Conservation (phyloP, 2,329 filamentous ascomycete species). For the Colletotrichum aenigma region DNA sequence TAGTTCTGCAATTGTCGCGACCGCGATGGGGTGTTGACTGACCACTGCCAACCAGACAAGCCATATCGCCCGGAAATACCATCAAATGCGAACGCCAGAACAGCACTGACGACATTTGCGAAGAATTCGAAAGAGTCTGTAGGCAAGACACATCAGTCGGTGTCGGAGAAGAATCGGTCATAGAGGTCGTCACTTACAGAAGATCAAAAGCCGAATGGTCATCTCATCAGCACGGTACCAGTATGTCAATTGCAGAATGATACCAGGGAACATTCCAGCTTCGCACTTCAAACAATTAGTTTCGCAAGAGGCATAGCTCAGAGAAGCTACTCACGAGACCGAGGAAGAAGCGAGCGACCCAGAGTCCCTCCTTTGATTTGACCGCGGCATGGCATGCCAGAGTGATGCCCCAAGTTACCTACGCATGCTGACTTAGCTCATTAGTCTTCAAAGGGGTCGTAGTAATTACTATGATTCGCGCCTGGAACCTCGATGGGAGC, state of each 20-base stretch:
- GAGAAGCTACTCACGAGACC: background rate
- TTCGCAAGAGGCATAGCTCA: background rate
- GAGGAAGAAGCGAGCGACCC: background rate
- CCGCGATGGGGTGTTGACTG: background rate
- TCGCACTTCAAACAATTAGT: slow-evolving; percentile 28
- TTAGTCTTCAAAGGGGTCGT: background rate
- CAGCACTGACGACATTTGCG: slow-evolving; percentile 44
- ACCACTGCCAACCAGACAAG: slow-evolving; percentile 32
- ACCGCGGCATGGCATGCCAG: background rate
- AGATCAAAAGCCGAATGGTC: slow-evolving; percentile 46
- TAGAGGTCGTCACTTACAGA: slow-evolving; percentile 34
- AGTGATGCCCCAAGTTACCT: background rate
- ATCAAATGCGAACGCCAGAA: slow-evolving; percentile 48
- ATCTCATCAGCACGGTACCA: slow-evolving; percentile 54
- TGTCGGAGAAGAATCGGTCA: background rate
- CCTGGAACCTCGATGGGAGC: slow-evolving; percentile 41
- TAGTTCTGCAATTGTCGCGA: background rate
- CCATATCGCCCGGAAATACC: slow-evolving; percentile 35
- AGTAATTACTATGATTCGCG: slow-evolving; percentile 39
- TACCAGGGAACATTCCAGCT: slow-evolving; percentile 44
- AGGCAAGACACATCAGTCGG: background rate
- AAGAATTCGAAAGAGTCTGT: slow-evolving; percentile 29
- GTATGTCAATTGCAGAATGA: slow-evolving; percentile 47
- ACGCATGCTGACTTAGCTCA: background rate
- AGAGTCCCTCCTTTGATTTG: background rate